Evolutionary conservation across 192 early-diverging fungal species (phyloP), one percentile per base, ranked within the genome.

Genomic region (Anaeromyces robustus): DNA sequence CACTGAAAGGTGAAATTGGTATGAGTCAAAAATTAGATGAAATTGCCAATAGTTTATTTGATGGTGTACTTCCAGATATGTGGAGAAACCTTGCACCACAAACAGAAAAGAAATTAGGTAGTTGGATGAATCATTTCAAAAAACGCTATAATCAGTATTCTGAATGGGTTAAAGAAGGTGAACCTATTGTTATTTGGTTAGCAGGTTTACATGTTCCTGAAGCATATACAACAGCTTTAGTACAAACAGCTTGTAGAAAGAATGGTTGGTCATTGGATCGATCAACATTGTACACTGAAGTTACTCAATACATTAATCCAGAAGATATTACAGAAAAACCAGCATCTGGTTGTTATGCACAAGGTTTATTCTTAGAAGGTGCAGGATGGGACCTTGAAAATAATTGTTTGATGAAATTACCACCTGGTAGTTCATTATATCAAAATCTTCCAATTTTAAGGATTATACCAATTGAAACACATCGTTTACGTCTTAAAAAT

Each of bases 1-100:
- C 90, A 29, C 78, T 91, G 77, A 91, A 91, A 81, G 90, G 90
- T 77, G 90, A 91, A 81, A 91, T 91, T 80, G 90, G 90, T 59
- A 91, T 91, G 90, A 86, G 84, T 31, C 85, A 87, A 29, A 89
- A 90, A 79, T 82, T 91, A 0, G 90, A 91, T 81, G 89, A 91
- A 78, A 81, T 91, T 30, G 87, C 90, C 14, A 90, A 85, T 79
- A 85, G 86, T 30, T 81, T 91, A 1, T 91, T 85, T 82, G 90
- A 91, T 81, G 90, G 90, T 17, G 52, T 82, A n/a, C 80, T 91
- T 30, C 90, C 90, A 0, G 79, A 81, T n/a, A 85, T 87, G 82
- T 91, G 90, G 90, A 82, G 88, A 37, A 77, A 77, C 13, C 83
- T 91, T 17, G 87, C 87, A 12, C 90, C 90, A 2, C 90, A 91